Base-by-base conservation (phyloP, 768 basidiomycete genomes). In the Termitomyces sp. region DNA sequence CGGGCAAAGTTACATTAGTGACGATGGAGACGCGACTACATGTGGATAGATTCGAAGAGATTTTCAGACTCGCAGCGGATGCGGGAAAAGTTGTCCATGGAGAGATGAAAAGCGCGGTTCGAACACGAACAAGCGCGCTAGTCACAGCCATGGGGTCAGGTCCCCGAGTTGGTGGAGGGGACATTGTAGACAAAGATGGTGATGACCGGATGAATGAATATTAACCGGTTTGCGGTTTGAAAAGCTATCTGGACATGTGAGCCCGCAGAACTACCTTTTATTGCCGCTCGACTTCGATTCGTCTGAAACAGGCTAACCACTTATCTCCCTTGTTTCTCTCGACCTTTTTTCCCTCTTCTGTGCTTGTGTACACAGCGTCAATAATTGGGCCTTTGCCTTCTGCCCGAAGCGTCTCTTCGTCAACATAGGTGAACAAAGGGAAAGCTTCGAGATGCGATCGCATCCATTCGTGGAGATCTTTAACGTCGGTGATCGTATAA, bases 331-430 rank as follows among this genome's bases (percentile, higher is more conserved):
- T 79, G 70, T 97, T 98, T 71, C 96, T 79, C 72, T 92, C 92
- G 0, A 98, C 97, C 73, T 99, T 99, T 74, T 88, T 93, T 6
- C 97, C 96, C 75, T 99, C 97, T 74, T 99, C 97, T 4, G 97
- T 99, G 68, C 87, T 87, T 38, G 78, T 84, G 73, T 88, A 89
- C 18, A 96, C 87, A 2, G 88, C 91, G 65, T 92, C 91, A n/a
- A 96, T 71, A 51, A 94, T 85, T 0, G 84, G 79, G 2, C 90
- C 91, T 65, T 88, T 86, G 18, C 91, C 92, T 64, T 90, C 84
- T 11, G 79, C 77, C n/a, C 90, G 84, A 20, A 98, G 80, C 28
- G 85, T 83, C 35, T 88, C 84, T 67, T 93, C 91, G 52, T 85
- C 85, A 62, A 96, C 81, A 36, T 81, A 78, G 65, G 94, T 85